Evolutionary conservation across 2,329 filamentous ascomycete species (phyloP).

Genomic region (Cercospora beticola): DNA sequence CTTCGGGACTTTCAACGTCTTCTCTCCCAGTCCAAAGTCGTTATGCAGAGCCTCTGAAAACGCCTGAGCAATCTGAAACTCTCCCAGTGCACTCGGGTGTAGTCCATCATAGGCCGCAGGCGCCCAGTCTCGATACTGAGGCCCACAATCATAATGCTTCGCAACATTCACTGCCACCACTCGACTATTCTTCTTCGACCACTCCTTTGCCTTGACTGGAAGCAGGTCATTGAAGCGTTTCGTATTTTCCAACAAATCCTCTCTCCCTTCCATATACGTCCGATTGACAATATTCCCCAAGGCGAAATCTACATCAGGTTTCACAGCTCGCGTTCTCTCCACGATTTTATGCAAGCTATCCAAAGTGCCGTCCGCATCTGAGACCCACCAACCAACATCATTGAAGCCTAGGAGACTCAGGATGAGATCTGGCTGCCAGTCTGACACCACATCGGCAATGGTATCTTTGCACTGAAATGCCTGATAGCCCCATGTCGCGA

Average conservation of each 20-base stretch:
- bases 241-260: slow-evolving; percentile 27
- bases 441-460: slow-evolving; percentile 34
- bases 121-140: slow-evolving; percentile 12
- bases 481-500: slow-evolving; percentile 36
- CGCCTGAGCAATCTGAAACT: slow-evolving; percentile 46
- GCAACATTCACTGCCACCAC: slow-evolving; percentile 39
- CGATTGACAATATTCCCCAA: slow-evolving; percentile 29
- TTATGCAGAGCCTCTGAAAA: slow-evolving; percentile 34
- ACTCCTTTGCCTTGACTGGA: slow-evolving; percentile 26
- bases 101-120: slow-evolving; percentile 19
- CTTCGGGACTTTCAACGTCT: slow-evolving; percentile 6
- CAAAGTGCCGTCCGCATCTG: slow-evolving; percentile 26
- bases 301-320: slow-evolving; percentile 27
- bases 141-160: slow-evolving; percentile 27
- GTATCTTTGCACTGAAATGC: slow-evolving; percentile 35
- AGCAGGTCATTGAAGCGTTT: slow-evolving; percentile 25
- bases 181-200: slow-evolving; percentile 34
- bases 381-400: slow-evolving; percentile 30
- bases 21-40: slow-evolving; percentile 15
- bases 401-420: slow-evolving; percentile 32
- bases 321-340: slow-evolving; percentile 34
- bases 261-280: slow-evolving; percentile 20
- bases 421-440: slow-evolving; percentile 37
- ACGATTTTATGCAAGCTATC: slow-evolving; percentile 35
- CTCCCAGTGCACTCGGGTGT: slow-evolving; percentile 44